phyloP scores from a whole-genome alignment of 1,284 basidiomycete species.

The Ustilago shanxiensis region DNA sequence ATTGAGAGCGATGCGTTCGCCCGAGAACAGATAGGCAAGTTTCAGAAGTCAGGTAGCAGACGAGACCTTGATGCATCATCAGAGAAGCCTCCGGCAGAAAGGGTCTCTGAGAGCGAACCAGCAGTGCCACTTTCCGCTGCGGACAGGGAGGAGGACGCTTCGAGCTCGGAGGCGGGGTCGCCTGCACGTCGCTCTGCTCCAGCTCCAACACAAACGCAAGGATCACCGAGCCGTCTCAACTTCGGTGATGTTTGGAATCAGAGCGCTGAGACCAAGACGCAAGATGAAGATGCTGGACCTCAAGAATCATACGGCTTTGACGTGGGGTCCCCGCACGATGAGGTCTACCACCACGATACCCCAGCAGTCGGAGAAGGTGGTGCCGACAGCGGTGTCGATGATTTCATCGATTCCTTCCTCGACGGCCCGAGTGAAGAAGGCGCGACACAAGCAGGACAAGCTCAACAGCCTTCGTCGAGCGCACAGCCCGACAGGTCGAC shows the following conservation, averaged over 20 bases:
- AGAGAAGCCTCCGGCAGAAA: slow-evolving; percentile 5
- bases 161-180: neutral
- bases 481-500: slow-evolving; percentile 20
- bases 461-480: neutral
- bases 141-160: neutral
- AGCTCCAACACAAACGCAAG: slow-evolving; percentile 10
- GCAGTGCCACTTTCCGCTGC: neutral
- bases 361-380: slow-evolving; percentile 5
- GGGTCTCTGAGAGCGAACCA: slow-evolving; percentile 43
- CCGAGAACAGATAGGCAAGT: slow-evolving; percentile 38
- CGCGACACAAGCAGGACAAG: neutral
- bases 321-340: slow-evolving; percentile 21
- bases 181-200: slow-evolving; percentile 27
- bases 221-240: slow-evolving; percentile 29
- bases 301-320: slow-evolving; percentile 38
- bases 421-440: slow-evolving; percentile 26
- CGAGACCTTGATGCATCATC: neutral
- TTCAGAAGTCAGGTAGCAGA: slow-evolving; percentile 9
- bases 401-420: slow-evolving; percentile 64
- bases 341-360: slow-evolving; percentile 7
- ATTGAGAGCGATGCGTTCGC: slow-evolving; percentile 59
- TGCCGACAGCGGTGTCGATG: slow-evolving; percentile 38
- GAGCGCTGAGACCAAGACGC: slow-evolving; percentile 2
- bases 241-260: slow-evolving; percentile 39
- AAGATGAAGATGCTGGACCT: slow-evolving; percentile 10